phyloP scores from a whole-genome alignment of 2,329 filamentous ascomycete genomes.

The Canariomyces notabilis region DNA sequence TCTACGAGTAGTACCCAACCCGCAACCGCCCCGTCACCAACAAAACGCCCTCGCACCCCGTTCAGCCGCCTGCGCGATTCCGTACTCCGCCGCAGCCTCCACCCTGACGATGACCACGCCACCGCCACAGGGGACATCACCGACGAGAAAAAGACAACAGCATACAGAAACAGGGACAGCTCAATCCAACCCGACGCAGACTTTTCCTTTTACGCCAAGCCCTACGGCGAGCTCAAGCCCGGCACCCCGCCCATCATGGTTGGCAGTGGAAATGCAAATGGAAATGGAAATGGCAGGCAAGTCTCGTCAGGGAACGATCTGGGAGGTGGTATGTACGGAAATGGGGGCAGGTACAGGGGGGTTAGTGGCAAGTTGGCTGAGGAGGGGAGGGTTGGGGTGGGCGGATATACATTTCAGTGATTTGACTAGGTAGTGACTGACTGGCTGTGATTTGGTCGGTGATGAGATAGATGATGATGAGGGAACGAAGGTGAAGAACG shows the following conservation, averaged over 20 bases:
- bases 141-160: no score
- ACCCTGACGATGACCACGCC: constrained; percentile 39
- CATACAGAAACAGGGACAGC: constrained; percentile 38
- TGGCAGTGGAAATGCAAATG: constrained; percentile 32
- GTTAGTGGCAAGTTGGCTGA: constrained; percentile 71
- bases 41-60: constrained; percentile 29
- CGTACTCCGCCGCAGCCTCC: constrained; percentile 43
- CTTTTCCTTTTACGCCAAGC: constrained; percentile 44
- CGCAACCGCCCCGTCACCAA: constrained; percentile 12
- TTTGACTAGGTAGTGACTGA: not conserved
- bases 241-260: constrained; percentile 51
- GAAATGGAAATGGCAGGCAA: constrained; percentile 36
- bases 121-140: constrained; percentile 43
- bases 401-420: constrained; percentile 12
- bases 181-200: constrained; percentile 45
- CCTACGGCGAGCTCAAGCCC: constrained; percentile 54
- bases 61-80: constrained; percentile 26
- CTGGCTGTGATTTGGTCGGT: not conserved
- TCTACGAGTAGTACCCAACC: no score
- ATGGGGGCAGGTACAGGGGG: constrained; percentile 46
- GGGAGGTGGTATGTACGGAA: constrained; percentile 29
- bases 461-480: not conserved
- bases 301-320: constrained; percentile 57
- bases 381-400: constrained; percentile 53
- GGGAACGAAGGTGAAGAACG: not conserved